Evolutionary conservation across 148 eudicot species (phyloP), one percentile per base, ranked within the genome.

Genomic region (Pharnaceum exiguum): DNA sequence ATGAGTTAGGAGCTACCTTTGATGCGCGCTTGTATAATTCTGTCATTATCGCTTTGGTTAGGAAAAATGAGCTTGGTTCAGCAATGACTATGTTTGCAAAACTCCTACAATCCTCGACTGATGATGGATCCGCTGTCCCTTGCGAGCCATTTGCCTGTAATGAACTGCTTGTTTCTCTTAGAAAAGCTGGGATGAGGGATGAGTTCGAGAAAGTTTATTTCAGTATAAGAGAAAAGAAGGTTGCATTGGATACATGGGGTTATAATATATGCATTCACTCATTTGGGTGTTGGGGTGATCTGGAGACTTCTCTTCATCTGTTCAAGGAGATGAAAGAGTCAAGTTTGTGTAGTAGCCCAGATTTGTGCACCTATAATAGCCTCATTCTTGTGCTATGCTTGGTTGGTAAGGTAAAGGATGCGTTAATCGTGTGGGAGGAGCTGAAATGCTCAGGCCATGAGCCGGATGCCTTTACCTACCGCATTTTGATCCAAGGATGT

Each of bases 231-330:
- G 78, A 68, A 56, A 82, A 71, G 57, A 68, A 71, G 28, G 26
- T 73, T 55, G 71, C 60, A 4, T 48, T 89, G 36, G 87, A 89
- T 68, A 59, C 71, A 4, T 79, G 81, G 78, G 90, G 94, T 50
- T 89, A 77, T 67, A 86, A 86, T 70, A 84, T 86, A 62, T 90
- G 95, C 46, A 89, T 89, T 46, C 84, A 89, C 70, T 73, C 82
- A 17, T 77, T 86, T 57, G 95, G 97, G 10, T 70, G 83, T 60
- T 89, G 95, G 87, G 95, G 95, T 67, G 95, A 89, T 60, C 66
- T 83, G 32, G 61, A 45, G 23, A 74, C 77, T 61, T 76, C 97
- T 42, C 72, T 89, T 46, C 54, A 64, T 26, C 73, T 90, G 36
- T 86, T 69, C 43, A 81, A 71, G 59, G 88, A 90, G 79, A 83